phyloP scores from a whole-genome alignment of 352 stramenopile genomes.

The Phytopythium helicoides region DNA sequence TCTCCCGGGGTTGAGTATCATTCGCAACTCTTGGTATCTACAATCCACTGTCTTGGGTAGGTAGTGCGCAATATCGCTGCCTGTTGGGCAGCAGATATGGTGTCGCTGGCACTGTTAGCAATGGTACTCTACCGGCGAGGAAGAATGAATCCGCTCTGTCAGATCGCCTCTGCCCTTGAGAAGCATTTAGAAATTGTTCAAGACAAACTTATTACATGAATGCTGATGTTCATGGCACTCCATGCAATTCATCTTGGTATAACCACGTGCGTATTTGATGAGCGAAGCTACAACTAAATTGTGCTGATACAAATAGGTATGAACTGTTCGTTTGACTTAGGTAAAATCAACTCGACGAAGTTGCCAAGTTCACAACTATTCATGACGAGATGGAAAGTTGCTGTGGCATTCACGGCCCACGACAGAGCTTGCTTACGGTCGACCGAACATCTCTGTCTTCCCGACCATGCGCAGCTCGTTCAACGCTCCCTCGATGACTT shows the following conservation, averaged over 20 bases:
- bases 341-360: too few relatives aligned
- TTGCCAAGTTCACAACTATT: too few relatives aligned
- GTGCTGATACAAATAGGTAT: too few relatives aligned
- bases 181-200: conserved; percentile 20
- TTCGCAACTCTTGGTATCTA: conserved; percentile 17
- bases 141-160: conserved; percentile 17
- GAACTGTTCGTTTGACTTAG: too few relatives aligned
- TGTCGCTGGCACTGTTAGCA: conserved; percentile 18
- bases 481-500: conserved; percentile 47
- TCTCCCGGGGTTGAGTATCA: conserved; percentile 25
- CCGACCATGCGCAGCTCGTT: conserved; percentile 24
- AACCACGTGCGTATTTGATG: neutral
- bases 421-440: neutral
- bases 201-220: conserved; percentile 22
- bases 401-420: neutral
- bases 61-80: conserved; percentile 14
- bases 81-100: conserved; percentile 18
- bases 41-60: neutral
- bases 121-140: conserved; percentile 18
- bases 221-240: conserved; percentile 12
- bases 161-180: conserved; percentile 35
- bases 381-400: neutral
- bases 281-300: too few relatives aligned
- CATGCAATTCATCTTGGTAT: conserved; percentile 15
- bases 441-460: conserved; percentile 24